Conservation (phyloP, 768 basidiomycete genomes). For the Tricholoma hemisulphureum region DNA sequence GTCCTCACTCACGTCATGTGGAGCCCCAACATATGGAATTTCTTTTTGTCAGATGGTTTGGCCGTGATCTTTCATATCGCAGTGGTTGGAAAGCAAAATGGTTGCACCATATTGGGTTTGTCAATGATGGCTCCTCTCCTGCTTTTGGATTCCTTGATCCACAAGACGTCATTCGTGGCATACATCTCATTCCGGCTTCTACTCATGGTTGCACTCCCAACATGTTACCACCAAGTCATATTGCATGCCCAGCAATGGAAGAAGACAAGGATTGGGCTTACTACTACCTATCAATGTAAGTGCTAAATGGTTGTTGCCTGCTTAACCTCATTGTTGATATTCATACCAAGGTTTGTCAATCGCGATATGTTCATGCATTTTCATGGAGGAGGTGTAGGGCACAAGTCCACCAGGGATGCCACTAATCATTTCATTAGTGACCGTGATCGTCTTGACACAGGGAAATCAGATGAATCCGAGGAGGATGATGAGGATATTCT, state of each 20-base stretch:
- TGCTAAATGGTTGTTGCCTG: too few species aligned
- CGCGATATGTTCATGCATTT: slow-evolving; percentile 5
- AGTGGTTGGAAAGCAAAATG: neutral
- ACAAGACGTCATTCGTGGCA: slow-evolving; percentile 18
- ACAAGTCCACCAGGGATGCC: neutral
- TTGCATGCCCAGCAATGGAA: neutral
- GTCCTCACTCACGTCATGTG: neutral
- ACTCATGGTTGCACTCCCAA: slow-evolving; percentile 10
- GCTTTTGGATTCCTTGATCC: slow-evolving; percentile 33
- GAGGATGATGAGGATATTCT: too few species aligned
- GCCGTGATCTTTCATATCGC: neutral
- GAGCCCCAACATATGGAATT: slow-evolving; percentile 22
- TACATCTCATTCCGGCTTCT: slow-evolving; percentile 29
- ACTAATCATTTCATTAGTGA: neutral
- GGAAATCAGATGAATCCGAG: too few species aligned
- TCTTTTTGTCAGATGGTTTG: neutral
- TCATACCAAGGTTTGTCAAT: neutral
- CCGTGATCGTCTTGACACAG: neutral
- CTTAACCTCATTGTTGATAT: neutral
- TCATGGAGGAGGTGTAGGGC: slow-evolving; percentile 1
- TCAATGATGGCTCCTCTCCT: slow-evolving; percentile 7
- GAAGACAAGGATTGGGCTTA: neutral
- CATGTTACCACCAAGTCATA: neutral
- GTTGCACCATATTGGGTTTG: slow-evolving; percentile 23
- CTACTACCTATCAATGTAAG: neutral